Conservation (phyloP, 2,329 filamentous ascomycete species). For the Claviceps africana region DNA sequence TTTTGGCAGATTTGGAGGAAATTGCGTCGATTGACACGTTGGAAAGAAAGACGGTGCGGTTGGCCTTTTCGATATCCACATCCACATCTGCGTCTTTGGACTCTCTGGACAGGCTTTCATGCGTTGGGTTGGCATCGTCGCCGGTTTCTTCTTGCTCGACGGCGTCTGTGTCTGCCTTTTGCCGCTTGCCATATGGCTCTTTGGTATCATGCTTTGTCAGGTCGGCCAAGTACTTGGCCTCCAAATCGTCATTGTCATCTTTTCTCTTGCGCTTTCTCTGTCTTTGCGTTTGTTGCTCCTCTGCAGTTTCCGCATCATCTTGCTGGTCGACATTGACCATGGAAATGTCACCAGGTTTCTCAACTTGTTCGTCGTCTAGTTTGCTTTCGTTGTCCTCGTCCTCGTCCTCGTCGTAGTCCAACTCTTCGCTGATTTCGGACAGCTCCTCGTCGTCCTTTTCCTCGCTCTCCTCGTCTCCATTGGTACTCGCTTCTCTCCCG, state of each 20-base stretch:
- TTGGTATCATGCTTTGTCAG: constrained; percentile 46
- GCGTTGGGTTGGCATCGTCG: constrained; percentile 32
- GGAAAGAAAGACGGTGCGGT: constrained; percentile 80
- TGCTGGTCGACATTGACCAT: constrained; percentile 1
- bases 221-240: constrained; percentile 54
- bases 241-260: constrained; percentile 55
- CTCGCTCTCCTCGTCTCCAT: constrained; percentile 13
- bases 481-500: constrained; percentile 11
- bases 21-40: constrained; percentile 80
- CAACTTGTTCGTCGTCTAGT: constrained; percentile 9
- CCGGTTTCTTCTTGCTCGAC: constrained; percentile 25
- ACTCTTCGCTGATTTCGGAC: constrained; percentile 14
- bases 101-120: constrained; percentile 41
- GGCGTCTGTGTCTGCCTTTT: constrained; percentile 23
- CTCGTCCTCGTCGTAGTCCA: constrained; percentile 11
- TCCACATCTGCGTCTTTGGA: constrained; percentile 55
- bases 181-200: constrained; percentile 40
- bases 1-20: constrained; percentile 67
- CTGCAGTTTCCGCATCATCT: constrained; percentile 18
- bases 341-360: not conserved
- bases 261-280: constrained; percentile 53
- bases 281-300: constrained; percentile 24
- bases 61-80: constrained; percentile 56
- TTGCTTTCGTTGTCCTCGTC: constrained; percentile 13
- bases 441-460: constrained; percentile 18